Evolutionary conservation across 2,329 filamentous ascomycete genomes (phyloP).

Genomic region (Alternaria viburni): DNA sequence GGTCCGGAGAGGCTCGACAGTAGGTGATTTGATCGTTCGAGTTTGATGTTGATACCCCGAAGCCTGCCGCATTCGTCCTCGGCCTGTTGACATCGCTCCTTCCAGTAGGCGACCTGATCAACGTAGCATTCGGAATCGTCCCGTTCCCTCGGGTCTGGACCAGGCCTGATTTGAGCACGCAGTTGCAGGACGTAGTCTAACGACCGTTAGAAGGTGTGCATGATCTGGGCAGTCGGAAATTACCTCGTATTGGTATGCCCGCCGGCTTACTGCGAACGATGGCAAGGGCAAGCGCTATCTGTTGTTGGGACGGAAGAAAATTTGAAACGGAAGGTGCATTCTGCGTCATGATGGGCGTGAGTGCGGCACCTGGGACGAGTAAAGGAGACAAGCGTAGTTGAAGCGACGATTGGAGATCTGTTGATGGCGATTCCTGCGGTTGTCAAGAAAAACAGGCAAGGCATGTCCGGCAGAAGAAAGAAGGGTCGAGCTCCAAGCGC

Average conservation of each 20-base stretch:
- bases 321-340: background rate
- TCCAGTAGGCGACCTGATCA: conserved; percentile 51
- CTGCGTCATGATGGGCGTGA: conserved; percentile 9
- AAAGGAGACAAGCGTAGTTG: too few species aligned
- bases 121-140: conserved; percentile 42
- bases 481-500: background rate
- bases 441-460: background rate
- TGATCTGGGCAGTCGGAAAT: background rate
- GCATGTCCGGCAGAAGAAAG: background rate
- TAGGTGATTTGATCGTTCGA: conserved; percentile 37
- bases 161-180: conserved; percentile 41
- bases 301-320: conserved; percentile 27
- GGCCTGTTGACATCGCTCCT: conserved; percentile 27
- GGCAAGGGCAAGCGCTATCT: conserved; percentile 44
- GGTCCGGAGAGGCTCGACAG: conserved; percentile 12
- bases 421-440: background rate
- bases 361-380: background rate
- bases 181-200: conserved; percentile 45
- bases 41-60: conserved; percentile 27
- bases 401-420: background rate
- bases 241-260: conserved; percentile 41
- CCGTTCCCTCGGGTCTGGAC: conserved; percentile 22
- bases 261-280: conserved; percentile 50
- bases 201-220: conserved; percentile 3
- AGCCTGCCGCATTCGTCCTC: conserved; percentile 34